These are phyloP conservation scores for Phialophora macrospora DNA, from an alignment of 2,329 filamentous ascomycete genomes.

Conservation along the genomic window DNA sequence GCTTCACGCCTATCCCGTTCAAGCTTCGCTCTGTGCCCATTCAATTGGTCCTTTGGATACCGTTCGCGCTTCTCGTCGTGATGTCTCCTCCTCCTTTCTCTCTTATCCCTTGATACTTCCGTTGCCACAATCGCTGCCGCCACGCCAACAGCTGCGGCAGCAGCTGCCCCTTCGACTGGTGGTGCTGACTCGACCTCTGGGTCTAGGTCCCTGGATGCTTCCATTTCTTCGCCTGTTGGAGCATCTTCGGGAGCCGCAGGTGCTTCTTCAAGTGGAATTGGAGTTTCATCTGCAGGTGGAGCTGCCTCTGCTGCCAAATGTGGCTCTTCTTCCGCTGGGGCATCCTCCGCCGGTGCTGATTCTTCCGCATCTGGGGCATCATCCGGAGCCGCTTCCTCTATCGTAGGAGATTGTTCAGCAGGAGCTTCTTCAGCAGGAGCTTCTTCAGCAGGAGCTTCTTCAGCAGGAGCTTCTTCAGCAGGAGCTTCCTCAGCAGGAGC, in stretches of 20 bases:
- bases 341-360: constrained; percentile 13
- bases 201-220: constrained; percentile 1
- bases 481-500: not conserved
- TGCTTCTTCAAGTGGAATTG: constrained; percentile 7
- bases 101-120: constrained; percentile 16
- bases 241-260: constrained; percentile 36
- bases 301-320: constrained; percentile 5
- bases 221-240: constrained; percentile 18
- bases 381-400: constrained; percentile 18
- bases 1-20: constrained; percentile 42
- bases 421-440: no score
- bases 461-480: constrained; percentile 37
- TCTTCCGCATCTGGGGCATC: constrained; percentile 23
- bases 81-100: constrained; percentile 32
- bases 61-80: constrained; percentile 27
- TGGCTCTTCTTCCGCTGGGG: constrained; percentile 19
- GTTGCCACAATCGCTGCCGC: constrained; percentile 23
- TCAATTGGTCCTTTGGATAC: constrained; percentile 27
- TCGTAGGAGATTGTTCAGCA: not conserved
- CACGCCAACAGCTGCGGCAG: constrained; percentile 5
- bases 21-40: constrained; percentile 42
- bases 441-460: not conserved
- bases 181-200: not conserved
- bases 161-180: not conserved
- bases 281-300: constrained; percentile 7